Evolutionary conservation across 495 filamentous ascomycete genomes (phyloP), one percentile per base, ranked within the genome.

Genomic region (Penicillium roqueforti): DNA sequence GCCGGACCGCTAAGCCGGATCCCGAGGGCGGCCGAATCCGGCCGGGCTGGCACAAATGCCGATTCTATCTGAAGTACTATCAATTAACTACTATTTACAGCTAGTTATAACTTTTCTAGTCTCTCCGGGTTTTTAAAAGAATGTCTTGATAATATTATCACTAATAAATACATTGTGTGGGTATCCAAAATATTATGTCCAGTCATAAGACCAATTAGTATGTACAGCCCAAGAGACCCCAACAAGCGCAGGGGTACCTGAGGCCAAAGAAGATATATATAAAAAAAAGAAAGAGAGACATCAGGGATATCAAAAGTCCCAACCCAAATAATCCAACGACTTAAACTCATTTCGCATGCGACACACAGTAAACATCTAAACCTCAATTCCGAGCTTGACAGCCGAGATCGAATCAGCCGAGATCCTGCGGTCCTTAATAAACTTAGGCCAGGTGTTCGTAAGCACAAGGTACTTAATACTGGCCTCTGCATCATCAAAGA

Each of bases 361-460:
- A 25, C 41, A 25, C 42, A 48, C 25, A 32, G 32, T 36, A 38
- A 41, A 28, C 6, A 46, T n/a, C 45, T 55, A 47, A 50, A 55
- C 34, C 19, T 58, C 56, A 42, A 44, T 40, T 25, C 40, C 23
- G n/a, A n/a, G n/a, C 41, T 44, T 45, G 2, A 61, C 42, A 20
- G 40, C 40, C 18, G 51, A 47, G 14, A 65, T 47, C 16, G 59
- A 72, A 25, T 37, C 48, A 4, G 53, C 39, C 39, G 66, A 68
- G 31, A 25, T 42, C 9, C 63, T 43, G 32, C 51, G 58, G 23
- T 46, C 51, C 47, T 43, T 45, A 39, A 86, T 76, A 38, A 83
- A 86, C 66, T 84, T 85, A 22, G 81, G 81, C 84, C 84, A 88
- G 9, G 85, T 87, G 61, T 87, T 87, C 6, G 81, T 84, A 52